These are phyloP conservation scores for Picochlorum costavermella DNA, from an alignment of 139 green algal species.

Conservation along the genomic window DNA sequence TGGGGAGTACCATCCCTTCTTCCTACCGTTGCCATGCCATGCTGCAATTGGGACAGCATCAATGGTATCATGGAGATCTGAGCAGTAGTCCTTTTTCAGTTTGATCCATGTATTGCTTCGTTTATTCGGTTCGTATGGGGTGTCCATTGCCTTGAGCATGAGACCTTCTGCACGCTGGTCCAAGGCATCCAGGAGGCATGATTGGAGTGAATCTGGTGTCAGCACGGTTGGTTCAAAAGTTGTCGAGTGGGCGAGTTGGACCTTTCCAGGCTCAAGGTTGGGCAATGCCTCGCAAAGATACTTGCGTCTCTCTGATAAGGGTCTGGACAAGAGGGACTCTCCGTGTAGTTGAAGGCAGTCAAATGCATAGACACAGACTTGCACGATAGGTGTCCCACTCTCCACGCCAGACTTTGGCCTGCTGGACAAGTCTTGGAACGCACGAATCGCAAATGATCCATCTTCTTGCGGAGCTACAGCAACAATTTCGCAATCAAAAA, in stretches of 20 bases:
- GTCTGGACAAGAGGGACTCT: slow-evolving; percentile 37
- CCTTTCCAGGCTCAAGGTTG: slow-evolving; percentile 44
- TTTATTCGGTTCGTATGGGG: slow-evolving; percentile 60
- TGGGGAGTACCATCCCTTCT: slow-evolving; percentile 70
- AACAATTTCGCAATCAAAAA: slow-evolving; percentile 78
- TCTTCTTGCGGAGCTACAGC: slow-evolving; percentile 47
- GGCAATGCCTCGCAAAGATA: slow-evolving; percentile 19
- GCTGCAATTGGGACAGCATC: slow-evolving; percentile 90
- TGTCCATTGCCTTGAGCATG: slow-evolving; percentile 73
- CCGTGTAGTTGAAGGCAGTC: slow-evolving; percentile 70
- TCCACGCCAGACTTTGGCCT: slow-evolving; percentile 35
- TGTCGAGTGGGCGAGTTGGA: slow-evolving; percentile 54
- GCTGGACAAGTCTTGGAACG: slow-evolving; percentile 83
- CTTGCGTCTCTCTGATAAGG: slow-evolving; percentile 44
- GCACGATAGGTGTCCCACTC: slow-evolving; percentile 10
- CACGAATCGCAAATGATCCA: slow-evolving; percentile 32
- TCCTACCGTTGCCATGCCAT: slow-evolving; percentile 74
- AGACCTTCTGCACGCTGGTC: slow-evolving; percentile 59
- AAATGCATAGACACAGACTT: slow-evolving; percentile 85
- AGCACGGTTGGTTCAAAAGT: slow-evolving; percentile 12
- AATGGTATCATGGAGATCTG: slow-evolving; percentile 71
- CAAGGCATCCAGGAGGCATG: slow-evolving; percentile 47
- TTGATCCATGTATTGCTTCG: slow-evolving; percentile 76
- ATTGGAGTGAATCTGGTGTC: slow-evolving; percentile 25
- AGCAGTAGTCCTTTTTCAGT: slow-evolving; percentile 74